Base-by-base conservation (phyloP, 108 stramenopile species). In the Aurantiochytrium sp. region DNA sequence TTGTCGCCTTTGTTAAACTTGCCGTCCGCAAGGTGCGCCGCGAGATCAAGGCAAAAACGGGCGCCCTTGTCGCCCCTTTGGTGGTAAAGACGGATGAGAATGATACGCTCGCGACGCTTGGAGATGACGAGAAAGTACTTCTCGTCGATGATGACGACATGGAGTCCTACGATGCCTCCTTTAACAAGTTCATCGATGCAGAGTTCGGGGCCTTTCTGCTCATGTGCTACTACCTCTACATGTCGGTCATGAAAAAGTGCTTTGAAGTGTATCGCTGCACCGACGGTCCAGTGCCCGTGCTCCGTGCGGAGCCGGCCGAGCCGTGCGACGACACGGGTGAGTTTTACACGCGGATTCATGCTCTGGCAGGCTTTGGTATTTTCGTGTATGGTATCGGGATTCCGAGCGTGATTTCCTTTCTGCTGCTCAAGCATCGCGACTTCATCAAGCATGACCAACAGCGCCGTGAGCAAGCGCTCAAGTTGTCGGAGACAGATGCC, bases 151-250 rank as follows among this genome's bases (percentile, higher is more conserved):
- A 83, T 83, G 51, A 83, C 45, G 76, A 83, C 23, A 83, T 83
- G 76, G 76, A 83, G 76, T 83, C 76, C 16, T 83, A 83, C 4
- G 76, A 83, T 35, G 76, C 76, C 25, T 83, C 76, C 6, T 83
- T 83, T 1, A 83, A 83, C 3, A 47, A 53, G 25, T 83, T 83
- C 51, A 83, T 83, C 51, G 76, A 83, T 23, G 76, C 76, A 12
- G 76, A 83, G 23, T 91, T 87, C 35, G 88, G 90, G 1, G 71
- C 58, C 49, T 29, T 73, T 16, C 10, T 90, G 23, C 72, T 87
- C 28, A 89, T 90, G 58, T 44, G 88, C 47, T 90, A 90, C 88
- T 92, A 90, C 87, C 87, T 89, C 28, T 92, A 90, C 90, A 43
- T 91, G 59, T 87, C 55, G 43, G 58, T 89, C 28, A 87, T 90